A percentile compares a stretch with the other conserved stretches of the same genome.
Evolutionary conservation across 306 rosid species (phyloP).

Genomic region (Malus sieversii): DNA sequence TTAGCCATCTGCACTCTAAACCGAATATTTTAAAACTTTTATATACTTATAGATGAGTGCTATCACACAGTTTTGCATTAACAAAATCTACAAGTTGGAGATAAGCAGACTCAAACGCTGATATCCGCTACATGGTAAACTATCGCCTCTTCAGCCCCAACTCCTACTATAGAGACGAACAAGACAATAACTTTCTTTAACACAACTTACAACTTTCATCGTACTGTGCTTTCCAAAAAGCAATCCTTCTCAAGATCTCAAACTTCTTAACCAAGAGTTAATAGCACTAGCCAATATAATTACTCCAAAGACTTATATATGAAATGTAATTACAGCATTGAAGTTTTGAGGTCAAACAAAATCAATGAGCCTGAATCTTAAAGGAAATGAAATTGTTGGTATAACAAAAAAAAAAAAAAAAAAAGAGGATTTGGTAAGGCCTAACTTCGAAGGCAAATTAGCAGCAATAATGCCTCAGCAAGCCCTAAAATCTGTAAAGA

Average conservation of each 20-base stretch:
- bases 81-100: neutral
- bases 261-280: too few relatives aligned
- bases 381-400: slow-evolving; percentile 24
- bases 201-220: neutral
- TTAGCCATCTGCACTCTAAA: neutral
- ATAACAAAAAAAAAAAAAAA: neutral
- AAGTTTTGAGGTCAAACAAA: slow-evolving; percentile 20
- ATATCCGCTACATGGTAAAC: neutral
- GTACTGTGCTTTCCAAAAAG: too few relatives aligned
- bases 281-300: too few relatives aligned
- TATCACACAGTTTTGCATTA: too few relatives aligned
- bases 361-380: slow-evolving; percentile 4
- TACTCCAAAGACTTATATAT: neutral
- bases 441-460: neutral
- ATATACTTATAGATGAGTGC: too few relatives aligned
- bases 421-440: neutral
- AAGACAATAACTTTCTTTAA: too few relatives aligned
- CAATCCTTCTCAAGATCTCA: neutral
- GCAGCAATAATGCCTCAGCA: slow-evolving; percentile 21
- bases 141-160: neutral
- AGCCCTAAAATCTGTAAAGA: slow-evolving; percentile 38
- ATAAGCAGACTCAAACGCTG: neutral
- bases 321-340: slow-evolving; percentile 12
- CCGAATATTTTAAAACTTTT: neutral
- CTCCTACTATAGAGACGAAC: neutral